Evolutionary conservation across 805 yeast genomes (phyloP).

Genomic region (Schwanniomyces polymorphus): DNA sequence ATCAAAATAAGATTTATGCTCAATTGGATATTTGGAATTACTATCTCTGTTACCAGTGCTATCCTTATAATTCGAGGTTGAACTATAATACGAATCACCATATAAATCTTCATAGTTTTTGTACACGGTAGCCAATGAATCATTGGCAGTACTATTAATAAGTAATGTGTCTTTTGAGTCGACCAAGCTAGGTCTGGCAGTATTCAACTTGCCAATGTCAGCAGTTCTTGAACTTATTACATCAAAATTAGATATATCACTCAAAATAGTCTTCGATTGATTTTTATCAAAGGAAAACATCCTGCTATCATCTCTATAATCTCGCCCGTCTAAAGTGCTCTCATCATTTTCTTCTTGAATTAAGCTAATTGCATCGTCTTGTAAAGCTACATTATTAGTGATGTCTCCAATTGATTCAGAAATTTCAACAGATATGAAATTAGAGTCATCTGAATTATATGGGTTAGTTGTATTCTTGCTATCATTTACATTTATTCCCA

Average conservation of each 20-base stretch:
- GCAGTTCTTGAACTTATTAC: conserved; percentile 28
- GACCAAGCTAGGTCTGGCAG: conserved; percentile 21
- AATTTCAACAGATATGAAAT: conserved; percentile 19
- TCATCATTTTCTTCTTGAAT: conserved; percentile 14
- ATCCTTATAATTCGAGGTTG: neutral
- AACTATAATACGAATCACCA: neutral
- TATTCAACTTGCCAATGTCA: conserved; percentile 25
- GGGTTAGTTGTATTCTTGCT: neutral
- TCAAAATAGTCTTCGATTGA: conserved; percentile 13
- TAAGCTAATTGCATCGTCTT: conserved; percentile 21
- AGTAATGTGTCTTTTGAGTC: conserved; percentile 28
- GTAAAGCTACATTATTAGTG: conserved; percentile 10
- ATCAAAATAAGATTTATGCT: neutral
- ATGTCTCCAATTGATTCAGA: conserved; percentile 12
- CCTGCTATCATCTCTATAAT: conserved; percentile 3
- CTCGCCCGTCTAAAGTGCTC: conserved; percentile 17
- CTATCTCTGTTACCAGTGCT: neutral
- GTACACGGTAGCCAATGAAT: conserved; percentile 24
- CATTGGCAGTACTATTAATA: conserved; percentile 6
- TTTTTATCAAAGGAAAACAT: conserved; percentile 5
- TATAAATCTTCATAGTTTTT: conserved; percentile 19
- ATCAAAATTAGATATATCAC: conserved; percentile 25
- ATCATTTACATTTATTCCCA: conserved; percentile 19
- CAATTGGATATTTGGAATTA: neutral
- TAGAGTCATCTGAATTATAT: neutral